A percentile compares a stretch with the other conserved stretches of the same genome.
Evolutionary conservation across 2,329 filamentous ascomycete genomes (phyloP).

Genomic region (Colletotrichum eleusines): DNA sequence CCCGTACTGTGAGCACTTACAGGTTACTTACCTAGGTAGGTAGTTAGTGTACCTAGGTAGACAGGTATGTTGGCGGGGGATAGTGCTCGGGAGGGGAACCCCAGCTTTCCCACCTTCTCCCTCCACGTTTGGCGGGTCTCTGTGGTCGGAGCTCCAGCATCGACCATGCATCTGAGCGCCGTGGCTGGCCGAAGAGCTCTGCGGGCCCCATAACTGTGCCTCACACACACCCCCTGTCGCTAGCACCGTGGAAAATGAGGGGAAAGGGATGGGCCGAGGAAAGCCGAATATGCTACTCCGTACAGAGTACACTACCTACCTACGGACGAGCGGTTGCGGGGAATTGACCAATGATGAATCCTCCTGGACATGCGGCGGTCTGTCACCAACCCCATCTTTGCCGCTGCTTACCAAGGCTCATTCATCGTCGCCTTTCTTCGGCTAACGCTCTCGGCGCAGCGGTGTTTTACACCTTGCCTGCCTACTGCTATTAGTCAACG

Average conservation of each 20-base stretch:
- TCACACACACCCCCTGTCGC: neutral
- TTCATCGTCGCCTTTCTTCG: constrained; percentile 16
- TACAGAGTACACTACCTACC: too few species aligned
- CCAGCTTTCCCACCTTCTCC: constrained; percentile 36
- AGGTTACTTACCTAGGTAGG: neutral
- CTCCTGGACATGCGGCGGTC: neutral
- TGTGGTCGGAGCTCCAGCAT: constrained; percentile 1
- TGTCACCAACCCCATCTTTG: neutral
- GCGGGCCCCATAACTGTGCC: neutral
- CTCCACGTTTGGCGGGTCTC: constrained; percentile 34
- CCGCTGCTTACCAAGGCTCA: constrained; percentile 39
- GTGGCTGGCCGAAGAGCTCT: neutral
- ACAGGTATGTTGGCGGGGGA: neutral
- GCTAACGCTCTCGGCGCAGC: constrained; percentile 19
- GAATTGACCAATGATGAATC: constrained; percentile 39
- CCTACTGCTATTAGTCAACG: neutral
- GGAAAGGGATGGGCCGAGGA: constrained; percentile 41
- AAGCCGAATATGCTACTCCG: constrained; percentile 38
- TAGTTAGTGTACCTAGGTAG: too few species aligned
- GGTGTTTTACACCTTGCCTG: neutral
- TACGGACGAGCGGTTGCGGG: constrained; percentile 25
- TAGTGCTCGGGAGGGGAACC: constrained; percentile 17
- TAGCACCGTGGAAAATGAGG: constrained; percentile 26
- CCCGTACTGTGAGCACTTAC: neutral
- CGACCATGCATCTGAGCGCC: constrained; percentile 4